These are phyloP conservation scores for Circinella umbellata DNA, from an alignment of 371 early-diverging fungal genomes.

Conservation along the genomic window DNA sequence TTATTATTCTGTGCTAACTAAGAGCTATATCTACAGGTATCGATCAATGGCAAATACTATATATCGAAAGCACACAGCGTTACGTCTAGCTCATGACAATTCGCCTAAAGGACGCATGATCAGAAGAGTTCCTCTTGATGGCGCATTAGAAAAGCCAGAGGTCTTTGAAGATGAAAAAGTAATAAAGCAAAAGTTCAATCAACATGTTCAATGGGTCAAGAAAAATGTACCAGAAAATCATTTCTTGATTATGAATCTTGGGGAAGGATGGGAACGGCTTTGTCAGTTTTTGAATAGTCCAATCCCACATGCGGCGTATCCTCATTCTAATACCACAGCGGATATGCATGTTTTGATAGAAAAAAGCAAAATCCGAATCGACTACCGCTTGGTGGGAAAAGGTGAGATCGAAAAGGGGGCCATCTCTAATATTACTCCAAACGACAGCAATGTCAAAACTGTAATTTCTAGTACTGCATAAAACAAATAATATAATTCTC, in stretches of 20 bases:
- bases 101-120: neutral
- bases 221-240: conserved; percentile 29
- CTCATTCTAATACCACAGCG: conserved; percentile 8
- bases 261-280: conserved; percentile 31
- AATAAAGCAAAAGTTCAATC: no score
- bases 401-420: no score
- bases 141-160: neutral
- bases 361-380: no score
- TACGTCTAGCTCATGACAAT: no score
- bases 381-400: no score
- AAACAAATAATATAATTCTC: no score
- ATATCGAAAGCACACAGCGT: neutral
- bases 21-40: neutral
- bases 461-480: no score
- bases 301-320: conserved; percentile 16
- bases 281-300: conserved; percentile 22
- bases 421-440: no score
- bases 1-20: no score
- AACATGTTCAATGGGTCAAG: conserved; percentile 32
- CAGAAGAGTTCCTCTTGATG: neutral
- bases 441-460: no score
- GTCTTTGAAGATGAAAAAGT: neutral
- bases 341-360: neutral
- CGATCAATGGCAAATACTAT: conserved; percentile 25
- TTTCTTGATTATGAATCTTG: conserved; percentile 28